Conservation (phyloP, 139 green algal genomes). For the Chloropicon primus region DNA sequence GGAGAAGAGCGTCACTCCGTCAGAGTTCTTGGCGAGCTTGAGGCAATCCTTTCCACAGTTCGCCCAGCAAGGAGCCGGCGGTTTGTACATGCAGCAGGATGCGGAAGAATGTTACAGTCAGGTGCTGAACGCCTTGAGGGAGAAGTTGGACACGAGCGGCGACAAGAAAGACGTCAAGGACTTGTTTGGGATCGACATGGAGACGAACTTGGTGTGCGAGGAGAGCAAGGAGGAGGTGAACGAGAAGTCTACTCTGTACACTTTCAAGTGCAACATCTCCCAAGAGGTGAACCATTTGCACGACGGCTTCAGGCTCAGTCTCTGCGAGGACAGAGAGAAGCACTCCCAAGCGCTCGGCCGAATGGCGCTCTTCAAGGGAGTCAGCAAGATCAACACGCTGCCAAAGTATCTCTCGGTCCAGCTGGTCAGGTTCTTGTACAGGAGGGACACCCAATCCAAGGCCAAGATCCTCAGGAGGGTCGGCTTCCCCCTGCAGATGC, state of each 20-base stretch:
- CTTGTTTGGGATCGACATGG: constrained; percentile 71
- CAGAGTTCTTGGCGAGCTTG: constrained; percentile 32
- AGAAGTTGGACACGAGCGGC: constrained; percentile 35
- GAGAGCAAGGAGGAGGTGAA: constrained; percentile 61
- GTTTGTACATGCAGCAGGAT: constrained; percentile 79
- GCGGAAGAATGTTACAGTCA: constrained; percentile 95
- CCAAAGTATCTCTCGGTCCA: constrained; percentile 79
- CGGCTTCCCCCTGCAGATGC: constrained; percentile 52
- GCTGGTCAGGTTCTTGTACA: constrained; percentile 89
- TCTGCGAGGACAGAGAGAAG: constrained; percentile 80
- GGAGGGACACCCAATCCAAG: constrained; percentile 72
- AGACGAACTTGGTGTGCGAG: constrained; percentile 55
- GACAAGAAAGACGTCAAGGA: constrained; percentile 28
- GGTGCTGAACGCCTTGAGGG: constrained; percentile 59
- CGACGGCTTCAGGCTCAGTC: constrained; percentile 58
- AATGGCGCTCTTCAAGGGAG: constrained; percentile 56
- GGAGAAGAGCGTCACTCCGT: constrained; percentile 10
- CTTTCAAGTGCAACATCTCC: constrained; percentile 94
- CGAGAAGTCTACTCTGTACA: constrained; percentile 43
- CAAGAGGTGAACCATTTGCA: constrained; percentile 75
- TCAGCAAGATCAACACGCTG: constrained; percentile 40
- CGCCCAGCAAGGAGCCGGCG: constrained; percentile 45
- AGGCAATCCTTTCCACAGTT: constrained; percentile 85
- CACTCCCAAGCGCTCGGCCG: constrained; percentile 35
- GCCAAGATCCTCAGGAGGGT: constrained; percentile 94